phyloP scores from a whole-genome alignment of 1,284 basidiomycete species.

The Leucoagaricus sp. region DNA sequence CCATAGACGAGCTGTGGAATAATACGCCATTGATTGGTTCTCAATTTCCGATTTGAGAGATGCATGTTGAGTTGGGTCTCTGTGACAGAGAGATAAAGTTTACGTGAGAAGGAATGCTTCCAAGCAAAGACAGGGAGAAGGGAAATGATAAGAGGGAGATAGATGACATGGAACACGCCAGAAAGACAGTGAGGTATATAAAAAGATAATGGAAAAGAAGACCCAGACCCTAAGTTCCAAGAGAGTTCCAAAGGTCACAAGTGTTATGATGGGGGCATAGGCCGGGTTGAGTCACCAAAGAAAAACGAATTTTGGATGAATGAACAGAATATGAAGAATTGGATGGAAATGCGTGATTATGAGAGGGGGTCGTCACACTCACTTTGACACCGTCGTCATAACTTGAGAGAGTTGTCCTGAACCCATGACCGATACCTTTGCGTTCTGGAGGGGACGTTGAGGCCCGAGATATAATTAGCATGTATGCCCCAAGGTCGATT shows the following conservation, averaged over 20 bases:
- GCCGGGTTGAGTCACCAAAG: neutral
- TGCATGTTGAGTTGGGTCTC: slow-evolving; percentile 76
- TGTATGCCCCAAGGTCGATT: neutral
- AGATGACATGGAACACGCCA: neutral
- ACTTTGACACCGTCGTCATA: slow-evolving; percentile 90
- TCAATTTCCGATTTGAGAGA: slow-evolving; percentile 83
- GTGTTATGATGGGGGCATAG: too few relatives aligned
- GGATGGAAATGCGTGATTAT: neutral
- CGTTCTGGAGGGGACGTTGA: slow-evolving; percentile 61
- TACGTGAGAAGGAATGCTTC: neutral
- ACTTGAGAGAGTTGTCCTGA: slow-evolving; percentile 90
- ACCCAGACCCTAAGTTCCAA: neutral
- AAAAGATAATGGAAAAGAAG: neutral
- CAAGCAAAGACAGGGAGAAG: neutral
- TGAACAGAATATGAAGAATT: neutral
- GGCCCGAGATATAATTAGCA: neutral
- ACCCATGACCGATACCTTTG: slow-evolving; percentile 97
- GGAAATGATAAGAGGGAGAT: slow-evolving; percentile 2
- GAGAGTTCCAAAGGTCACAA: neutral
- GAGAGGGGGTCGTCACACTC: slow-evolving; percentile 22
- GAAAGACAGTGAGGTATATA: neutral
- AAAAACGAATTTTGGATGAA: neutral
- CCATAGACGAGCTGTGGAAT: slow-evolving; percentile 90
- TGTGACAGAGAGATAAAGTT: slow-evolving; percentile 27
- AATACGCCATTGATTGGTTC: slow-evolving; percentile 81